These are phyloP conservation scores for Rosa multiflora DNA, from an alignment of 306 rosid species.

Conservation along the genomic window DNA sequence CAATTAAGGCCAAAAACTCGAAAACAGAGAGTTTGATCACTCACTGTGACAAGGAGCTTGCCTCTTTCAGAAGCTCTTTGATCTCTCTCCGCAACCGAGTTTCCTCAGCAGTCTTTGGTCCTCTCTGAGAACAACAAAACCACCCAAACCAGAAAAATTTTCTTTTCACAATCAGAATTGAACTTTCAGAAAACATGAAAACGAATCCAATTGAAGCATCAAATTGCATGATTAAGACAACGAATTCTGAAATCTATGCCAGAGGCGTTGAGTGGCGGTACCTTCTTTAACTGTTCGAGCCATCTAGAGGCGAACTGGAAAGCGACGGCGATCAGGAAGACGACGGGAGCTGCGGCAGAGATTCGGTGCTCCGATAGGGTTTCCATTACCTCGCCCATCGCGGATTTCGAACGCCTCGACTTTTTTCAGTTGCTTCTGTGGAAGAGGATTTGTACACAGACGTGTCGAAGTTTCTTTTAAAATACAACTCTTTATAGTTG, in stretches of 20 bases:
- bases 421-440: too few species aligned
- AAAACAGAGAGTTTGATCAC: background rate
- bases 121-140: constrained; percentile 39
- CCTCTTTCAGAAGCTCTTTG: constrained; percentile 70
- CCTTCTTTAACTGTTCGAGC: constrained; percentile 60
- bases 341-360: constrained; percentile 59
- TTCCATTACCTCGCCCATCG: constrained; percentile 33
- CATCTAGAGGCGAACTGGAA: constrained; percentile 59
- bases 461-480: too few species aligned
- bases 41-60: constrained; percentile 77
- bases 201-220: background rate
- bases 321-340: constrained; percentile 49
- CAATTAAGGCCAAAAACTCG: background rate
- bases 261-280: background rate
- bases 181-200: background rate
- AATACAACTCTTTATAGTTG: too few species aligned
- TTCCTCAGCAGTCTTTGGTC: constrained; percentile 41
- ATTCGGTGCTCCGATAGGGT: constrained; percentile 36
- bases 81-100: constrained; percentile 59
- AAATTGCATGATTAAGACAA: background rate
- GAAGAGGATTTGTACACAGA: background rate
- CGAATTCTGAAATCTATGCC: background rate
- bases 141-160: background rate
- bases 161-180: background rate
- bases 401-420: too few species aligned